Conservation (phyloP, 192 early-diverging fungal genomes). For the Lunasporangiospora selenospora region DNA sequence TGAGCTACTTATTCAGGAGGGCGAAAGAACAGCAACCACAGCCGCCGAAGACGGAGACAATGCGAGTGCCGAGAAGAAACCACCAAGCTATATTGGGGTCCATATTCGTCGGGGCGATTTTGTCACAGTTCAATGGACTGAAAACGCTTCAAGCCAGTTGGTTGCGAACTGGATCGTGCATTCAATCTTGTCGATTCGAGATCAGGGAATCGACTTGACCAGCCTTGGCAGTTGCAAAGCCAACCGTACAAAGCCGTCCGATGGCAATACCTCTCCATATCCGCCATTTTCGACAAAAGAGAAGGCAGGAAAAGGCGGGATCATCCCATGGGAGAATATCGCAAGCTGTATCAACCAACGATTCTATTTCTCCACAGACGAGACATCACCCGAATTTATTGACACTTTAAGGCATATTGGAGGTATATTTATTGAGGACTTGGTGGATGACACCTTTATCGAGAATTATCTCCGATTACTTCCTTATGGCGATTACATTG, state of each 20-base stretch:
- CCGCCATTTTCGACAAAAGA: constrained; percentile 2
- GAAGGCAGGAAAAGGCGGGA: too few relatives aligned
- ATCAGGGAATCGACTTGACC: constrained; percentile 2
- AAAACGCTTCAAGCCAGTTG: background rate
- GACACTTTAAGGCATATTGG: background rate
- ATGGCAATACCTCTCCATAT: background rate
- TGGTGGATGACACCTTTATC: constrained; percentile 4
- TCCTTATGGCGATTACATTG: background rate
- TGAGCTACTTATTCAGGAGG: background rate
- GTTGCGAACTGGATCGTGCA: constrained; percentile 2
- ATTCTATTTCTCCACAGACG: constrained; percentile 5
- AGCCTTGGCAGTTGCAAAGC: too few relatives aligned
- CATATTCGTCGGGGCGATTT: constrained; percentile 7
- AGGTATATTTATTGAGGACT: constrained; percentile 1
- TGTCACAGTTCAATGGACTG: background rate
- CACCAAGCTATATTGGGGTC: constrained; percentile 4
- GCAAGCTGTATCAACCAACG: background rate
- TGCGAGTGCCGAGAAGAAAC: too few relatives aligned
- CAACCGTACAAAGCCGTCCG: too few relatives aligned
- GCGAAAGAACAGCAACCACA: too few relatives aligned
- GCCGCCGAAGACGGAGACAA: too few relatives aligned
- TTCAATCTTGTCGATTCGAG: background rate
- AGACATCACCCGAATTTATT: constrained; percentile 1
- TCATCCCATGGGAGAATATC: constrained; percentile 10
- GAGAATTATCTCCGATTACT: constrained; percentile 4